Evolutionary conservation across 495 filamentous ascomycete genomes (phyloP).

Genomic region (Massariosphaeria phaeospora): DNA sequence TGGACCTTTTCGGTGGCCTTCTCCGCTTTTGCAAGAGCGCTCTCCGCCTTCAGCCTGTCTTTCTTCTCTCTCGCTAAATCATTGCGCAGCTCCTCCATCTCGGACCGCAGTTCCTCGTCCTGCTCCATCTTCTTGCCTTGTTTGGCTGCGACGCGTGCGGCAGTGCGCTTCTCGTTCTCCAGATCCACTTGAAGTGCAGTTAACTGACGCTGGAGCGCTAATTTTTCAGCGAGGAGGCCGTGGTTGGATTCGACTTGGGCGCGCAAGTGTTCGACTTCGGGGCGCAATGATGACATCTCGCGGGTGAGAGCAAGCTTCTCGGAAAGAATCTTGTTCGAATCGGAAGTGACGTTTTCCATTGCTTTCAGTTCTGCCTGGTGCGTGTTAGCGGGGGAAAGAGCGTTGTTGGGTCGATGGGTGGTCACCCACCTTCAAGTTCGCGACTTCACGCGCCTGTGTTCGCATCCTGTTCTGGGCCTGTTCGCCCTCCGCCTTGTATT

Average conservation of each 20-base stretch:
- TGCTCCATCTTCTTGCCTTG: conserved; percentile 30
- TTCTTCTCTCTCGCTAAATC: conserved; percentile 45
- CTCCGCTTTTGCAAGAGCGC: conserved; percentile 33
- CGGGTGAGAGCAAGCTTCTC: conserved; percentile 72
- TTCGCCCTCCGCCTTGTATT: conserved; percentile 52
- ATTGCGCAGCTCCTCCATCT: conserved; percentile 40
- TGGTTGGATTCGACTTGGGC: conserved; percentile 64
- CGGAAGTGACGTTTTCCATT: conserved; percentile 56
- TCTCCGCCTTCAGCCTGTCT: conserved; percentile 42
- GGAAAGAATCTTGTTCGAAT: conserved; percentile 63
- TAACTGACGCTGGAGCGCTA: conserved; percentile 68
- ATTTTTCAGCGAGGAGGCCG: conserved; percentile 64
- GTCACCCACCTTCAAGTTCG: conserved; percentile 59
- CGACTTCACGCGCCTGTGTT: conserved; percentile 57
- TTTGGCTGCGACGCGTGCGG: conserved; percentile 55
- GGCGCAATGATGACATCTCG: conserved; percentile 64
- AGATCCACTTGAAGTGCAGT: conserved; percentile 72
- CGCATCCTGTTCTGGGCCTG: conserved; percentile 53
- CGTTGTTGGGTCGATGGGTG: background rate
- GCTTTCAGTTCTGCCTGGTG: conserved; percentile 61
- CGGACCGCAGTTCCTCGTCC: conserved; percentile 24
- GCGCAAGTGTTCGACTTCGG: conserved; percentile 72
- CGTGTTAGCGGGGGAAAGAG: conserved; percentile 15
- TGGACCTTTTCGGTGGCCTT: conserved; percentile 32
- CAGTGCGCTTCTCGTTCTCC: conserved; percentile 67